Conservation (phyloP, 2,329 filamentous ascomycete genomes). For the Alternaria brassicae region DNA sequence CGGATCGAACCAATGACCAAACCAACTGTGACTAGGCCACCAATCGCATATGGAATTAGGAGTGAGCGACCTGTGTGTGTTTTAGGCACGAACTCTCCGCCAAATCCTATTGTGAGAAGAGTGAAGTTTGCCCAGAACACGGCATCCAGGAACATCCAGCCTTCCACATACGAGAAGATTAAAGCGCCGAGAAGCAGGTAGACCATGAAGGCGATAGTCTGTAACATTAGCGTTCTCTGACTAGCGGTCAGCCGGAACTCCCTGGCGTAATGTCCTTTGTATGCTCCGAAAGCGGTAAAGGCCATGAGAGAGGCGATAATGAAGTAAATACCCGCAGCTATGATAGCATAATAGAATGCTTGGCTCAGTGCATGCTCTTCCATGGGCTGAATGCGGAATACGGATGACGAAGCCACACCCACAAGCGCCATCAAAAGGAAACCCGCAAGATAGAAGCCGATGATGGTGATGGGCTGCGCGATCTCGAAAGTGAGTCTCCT, state of each 20-base stretch:
- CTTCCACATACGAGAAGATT: slow-evolving; percentile 58
- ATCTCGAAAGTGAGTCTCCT: slow-evolving; percentile 61
- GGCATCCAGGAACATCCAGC: slow-evolving; percentile 61
- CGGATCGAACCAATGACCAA: slow-evolving; percentile 63
- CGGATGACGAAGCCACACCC: slow-evolving; percentile 53
- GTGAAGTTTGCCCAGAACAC: slow-evolving; percentile 66
- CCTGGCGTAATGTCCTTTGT: slow-evolving; percentile 61
- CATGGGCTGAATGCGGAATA: slow-evolving; percentile 54
- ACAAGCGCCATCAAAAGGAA: slow-evolving; percentile 62
- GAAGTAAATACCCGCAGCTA: slow-evolving; percentile 64
- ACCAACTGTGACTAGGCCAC: slow-evolving; percentile 63
- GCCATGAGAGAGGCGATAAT: slow-evolving; percentile 63
- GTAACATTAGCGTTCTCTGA: slow-evolving; percentile 64
- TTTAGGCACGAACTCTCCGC: slow-evolving; percentile 57
- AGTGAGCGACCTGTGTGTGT: slow-evolving; percentile 60
- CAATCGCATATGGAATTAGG: slow-evolving; percentile 63
- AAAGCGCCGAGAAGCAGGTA: slow-evolving; percentile 59
- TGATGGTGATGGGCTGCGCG: slow-evolving; percentile 66
- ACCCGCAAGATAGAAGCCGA: slow-evolving; percentile 65
- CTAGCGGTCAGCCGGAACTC: slow-evolving; percentile 63
- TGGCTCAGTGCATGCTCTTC: slow-evolving; percentile 59
- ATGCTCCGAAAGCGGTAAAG: slow-evolving; percentile 63
- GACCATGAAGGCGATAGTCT: slow-evolving; percentile 59
- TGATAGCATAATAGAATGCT: slow-evolving; percentile 67
- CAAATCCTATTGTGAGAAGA: slow-evolving; percentile 63